Evolutionary conservation across 805 yeast species (phyloP).

Genomic region (Teunomyces tritomae): DNA sequence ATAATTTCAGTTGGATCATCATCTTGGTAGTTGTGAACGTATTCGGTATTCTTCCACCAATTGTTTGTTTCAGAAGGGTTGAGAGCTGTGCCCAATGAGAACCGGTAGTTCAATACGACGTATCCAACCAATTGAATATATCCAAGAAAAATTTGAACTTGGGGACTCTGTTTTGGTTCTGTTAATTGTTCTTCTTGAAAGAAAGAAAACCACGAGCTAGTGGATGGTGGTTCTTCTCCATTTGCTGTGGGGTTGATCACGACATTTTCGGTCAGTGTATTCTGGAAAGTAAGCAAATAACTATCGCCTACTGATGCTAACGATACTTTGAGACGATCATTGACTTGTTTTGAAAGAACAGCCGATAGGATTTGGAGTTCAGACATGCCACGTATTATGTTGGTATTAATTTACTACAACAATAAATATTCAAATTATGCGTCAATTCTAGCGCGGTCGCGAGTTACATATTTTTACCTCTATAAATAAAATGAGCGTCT

Average conservation of each 20-base stretch:
- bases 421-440: neutral
- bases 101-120: constrained; percentile 35
- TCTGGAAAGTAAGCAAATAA: constrained; percentile 14
- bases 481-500: constrained; percentile 1
- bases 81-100: constrained; percentile 16
- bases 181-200: constrained; percentile 1
- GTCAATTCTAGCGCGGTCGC: neutral
- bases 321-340: constrained; percentile 19
- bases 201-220: constrained; percentile 6
- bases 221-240: constrained; percentile 1
- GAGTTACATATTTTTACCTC: neutral
- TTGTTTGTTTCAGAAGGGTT: constrained; percentile 6
- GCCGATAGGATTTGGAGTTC: neutral
- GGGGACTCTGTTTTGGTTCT: neutral
- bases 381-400: neutral
- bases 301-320: constrained; percentile 6
- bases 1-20: constrained; percentile 21
- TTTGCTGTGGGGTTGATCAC: constrained; percentile 10
- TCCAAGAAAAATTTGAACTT: constrained; percentile 26
- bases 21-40: constrained; percentile 24
- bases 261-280: constrained; percentile 14
- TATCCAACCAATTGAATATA: constrained; percentile 40
- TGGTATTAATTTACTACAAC: too few relatives aligned
- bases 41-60: constrained; percentile 37
- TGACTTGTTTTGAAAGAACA: constrained; percentile 16